These are phyloP conservation scores for Juglanconis sp. DNA, from an alignment of 2,329 filamentous ascomycete genomes.

Conservation along the genomic window DNA sequence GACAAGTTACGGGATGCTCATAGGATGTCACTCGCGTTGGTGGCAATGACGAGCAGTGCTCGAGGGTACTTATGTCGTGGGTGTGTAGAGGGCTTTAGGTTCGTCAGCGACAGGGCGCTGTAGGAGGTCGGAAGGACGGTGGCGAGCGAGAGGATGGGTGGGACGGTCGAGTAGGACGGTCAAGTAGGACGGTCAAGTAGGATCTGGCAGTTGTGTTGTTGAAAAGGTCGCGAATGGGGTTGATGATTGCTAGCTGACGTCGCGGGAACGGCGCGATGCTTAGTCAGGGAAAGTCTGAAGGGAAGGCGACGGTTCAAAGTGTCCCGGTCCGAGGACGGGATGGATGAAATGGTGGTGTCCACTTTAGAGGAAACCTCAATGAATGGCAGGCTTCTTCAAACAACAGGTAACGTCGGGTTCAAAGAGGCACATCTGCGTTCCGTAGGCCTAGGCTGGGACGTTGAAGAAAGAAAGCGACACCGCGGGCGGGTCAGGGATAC, in stretches of 20 bases:
- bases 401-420: too few relatives aligned
- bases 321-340: too few relatives aligned
- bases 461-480: not conserved
- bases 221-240: not conserved
- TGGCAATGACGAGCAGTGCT: not conserved
- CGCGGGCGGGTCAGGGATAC: not conserved
- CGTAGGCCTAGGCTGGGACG: too few relatives aligned
- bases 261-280: not conserved
- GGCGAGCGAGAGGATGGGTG: too few relatives aligned
- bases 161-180: too few relatives aligned
- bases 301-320: not conserved
- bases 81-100: not conserved
- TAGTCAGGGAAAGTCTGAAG: not conserved
- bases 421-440: too few relatives aligned
- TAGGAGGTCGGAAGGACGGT: too few relatives aligned
- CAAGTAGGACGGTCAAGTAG: too few relatives aligned
- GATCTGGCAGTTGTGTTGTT: too few relatives aligned
- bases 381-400: too few relatives aligned
- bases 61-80: not conserved
- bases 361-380: too few relatives aligned
- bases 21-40: slow-evolving; percentile 1
- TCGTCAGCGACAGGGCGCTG: too few relatives aligned
- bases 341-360: not conserved
- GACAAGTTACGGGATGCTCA: slow-evolving; percentile 10
- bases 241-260: not conserved